Conservation (phyloP, 495 filamentous ascomycete species). For the Durotheca rogersii region DNA sequence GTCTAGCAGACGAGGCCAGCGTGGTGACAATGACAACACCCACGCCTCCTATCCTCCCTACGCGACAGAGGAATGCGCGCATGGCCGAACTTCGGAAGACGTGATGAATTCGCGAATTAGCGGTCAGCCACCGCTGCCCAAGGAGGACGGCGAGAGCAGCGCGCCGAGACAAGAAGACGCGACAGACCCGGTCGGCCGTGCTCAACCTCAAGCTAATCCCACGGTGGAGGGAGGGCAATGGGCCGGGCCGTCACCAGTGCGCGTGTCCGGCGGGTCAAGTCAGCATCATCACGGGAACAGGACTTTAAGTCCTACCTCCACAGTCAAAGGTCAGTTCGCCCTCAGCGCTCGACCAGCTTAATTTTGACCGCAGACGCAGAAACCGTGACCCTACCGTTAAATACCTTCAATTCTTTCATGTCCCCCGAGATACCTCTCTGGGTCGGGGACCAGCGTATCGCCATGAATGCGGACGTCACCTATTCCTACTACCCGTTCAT, state of each 20-base stretch:
- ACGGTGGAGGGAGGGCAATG: conserved; percentile 11
- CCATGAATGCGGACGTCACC: conserved; percentile 35
- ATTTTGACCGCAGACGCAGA: conserved; percentile 12
- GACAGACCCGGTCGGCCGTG: conserved; percentile 14
- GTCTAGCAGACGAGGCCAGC: conserved; percentile 31
- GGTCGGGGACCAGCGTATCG: conserved; percentile 26
- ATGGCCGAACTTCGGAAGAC: conserved; percentile 27
- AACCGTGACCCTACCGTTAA: conserved; percentile 24
- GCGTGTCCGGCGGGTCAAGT: conserved; percentile 1
- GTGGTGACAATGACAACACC: conserved; percentile 23
- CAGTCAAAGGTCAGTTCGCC: conserved; percentile 15
- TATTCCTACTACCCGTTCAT: conserved; percentile 46
- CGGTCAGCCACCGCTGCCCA: conserved; percentile 15
- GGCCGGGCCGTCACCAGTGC: conserved; percentile 3
- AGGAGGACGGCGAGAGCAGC: conserved; percentile 14
- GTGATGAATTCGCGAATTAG: conserved; percentile 29
- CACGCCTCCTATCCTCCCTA: conserved; percentile 28
- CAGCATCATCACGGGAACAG: conserved; percentile 14
- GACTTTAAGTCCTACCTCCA: conserved; percentile 15
- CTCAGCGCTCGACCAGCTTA: neutral
- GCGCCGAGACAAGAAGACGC: conserved; percentile 11
- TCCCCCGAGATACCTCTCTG: conserved; percentile 30
- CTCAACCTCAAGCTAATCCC: conserved; percentile 10
- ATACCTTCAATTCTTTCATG: conserved; percentile 28
- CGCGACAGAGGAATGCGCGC: conserved; percentile 18